These are phyloP conservation scores for Ophiocordyceps sinensis DNA, from an alignment of 2,329 filamentous ascomycete species.

Conservation along the genomic window DNA sequence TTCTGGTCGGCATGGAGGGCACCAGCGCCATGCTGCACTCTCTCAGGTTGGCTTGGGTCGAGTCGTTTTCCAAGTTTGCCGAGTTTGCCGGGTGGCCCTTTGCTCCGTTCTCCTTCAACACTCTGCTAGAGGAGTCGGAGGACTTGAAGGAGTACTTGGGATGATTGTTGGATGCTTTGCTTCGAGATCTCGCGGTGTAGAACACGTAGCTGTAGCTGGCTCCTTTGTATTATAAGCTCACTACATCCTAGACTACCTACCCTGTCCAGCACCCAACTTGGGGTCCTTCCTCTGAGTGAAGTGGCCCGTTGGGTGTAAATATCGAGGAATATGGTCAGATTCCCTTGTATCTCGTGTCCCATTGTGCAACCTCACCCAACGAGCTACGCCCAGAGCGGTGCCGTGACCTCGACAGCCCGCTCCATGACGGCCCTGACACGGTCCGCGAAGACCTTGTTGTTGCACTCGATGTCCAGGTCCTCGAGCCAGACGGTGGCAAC, in stretches of 20 bases:
- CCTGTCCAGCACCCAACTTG: background rate
- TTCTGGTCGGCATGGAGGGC: slow-evolving; percentile 89
- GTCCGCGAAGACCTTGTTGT: slow-evolving; percentile 63
- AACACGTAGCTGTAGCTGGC: slow-evolving; percentile 9
- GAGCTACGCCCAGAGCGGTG: slow-evolving; percentile 46
- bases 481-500: slow-evolving; percentile 85
- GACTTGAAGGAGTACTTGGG: slow-evolving; percentile 41
- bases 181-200: slow-evolving; percentile 13
- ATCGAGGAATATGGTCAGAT: too few species aligned
- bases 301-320: too few species aligned
- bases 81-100: slow-evolving; percentile 81
- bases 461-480: slow-evolving; percentile 77
- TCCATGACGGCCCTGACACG: slow-evolving; percentile 82
- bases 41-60: slow-evolving; percentile 86
- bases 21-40: slow-evolving; percentile 93
- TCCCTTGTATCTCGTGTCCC: background rate
- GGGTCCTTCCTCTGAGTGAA: background rate
- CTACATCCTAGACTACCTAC: slow-evolving; percentile 5
- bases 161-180: slow-evolving; percentile 11
- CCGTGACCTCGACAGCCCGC: slow-evolving; percentile 73
- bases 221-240: slow-evolving; percentile 15
- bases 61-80: slow-evolving; percentile 96
- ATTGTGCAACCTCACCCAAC: background rate
- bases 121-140: slow-evolving; percentile 70
- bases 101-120: slow-evolving; percentile 76